These are phyloP conservation scores for Kurtzmaniella fragi DNA, from an alignment of 805 yeast species.

Conservation along the genomic window DNA sequence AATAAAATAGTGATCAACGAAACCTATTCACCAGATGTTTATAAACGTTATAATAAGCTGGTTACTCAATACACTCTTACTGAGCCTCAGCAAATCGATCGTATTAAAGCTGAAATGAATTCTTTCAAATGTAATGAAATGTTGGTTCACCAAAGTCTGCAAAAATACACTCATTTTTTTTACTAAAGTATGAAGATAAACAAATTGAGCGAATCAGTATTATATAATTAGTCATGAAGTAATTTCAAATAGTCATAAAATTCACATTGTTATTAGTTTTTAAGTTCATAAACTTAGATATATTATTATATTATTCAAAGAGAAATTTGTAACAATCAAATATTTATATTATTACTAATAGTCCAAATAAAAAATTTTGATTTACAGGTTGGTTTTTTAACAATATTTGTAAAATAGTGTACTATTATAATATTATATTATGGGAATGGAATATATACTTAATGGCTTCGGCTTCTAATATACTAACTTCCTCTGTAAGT, in stretches of 20 bases:
- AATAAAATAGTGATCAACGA: conserved; percentile 45
- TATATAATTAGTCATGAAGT: neutral
- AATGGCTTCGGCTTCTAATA: no score
- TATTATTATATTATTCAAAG: no score
- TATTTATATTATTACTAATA: no score
- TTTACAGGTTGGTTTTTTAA: no score
- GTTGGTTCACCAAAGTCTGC: conserved; percentile 62
- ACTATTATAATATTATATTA: no score
- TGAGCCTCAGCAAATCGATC: conserved; percentile 46
- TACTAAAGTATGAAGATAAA: conserved; percentile 23
- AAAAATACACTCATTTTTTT: conserved; percentile 62
- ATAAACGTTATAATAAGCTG: conserved; percentile 49
- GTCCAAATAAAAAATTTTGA: no score
- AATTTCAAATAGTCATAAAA: no score
- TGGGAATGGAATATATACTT: no score
- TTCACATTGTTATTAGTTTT: no score
- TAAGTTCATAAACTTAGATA: no score
- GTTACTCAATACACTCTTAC: conserved; percentile 48
- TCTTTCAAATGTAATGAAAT: conserved; percentile 58
- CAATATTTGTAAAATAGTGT: no score
- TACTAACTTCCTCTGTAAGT: conserved; percentile 79
- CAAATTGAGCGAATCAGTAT: neutral
- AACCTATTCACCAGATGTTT: conserved; percentile 47
- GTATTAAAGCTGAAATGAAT: conserved; percentile 62
- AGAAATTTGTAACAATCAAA: no score